Evolutionary conservation across 2,329 filamentous ascomycete genomes (phyloP), one percentile per base, ranked within the genome.

Genomic region (Cryoendolithus antarcticus): DNA sequence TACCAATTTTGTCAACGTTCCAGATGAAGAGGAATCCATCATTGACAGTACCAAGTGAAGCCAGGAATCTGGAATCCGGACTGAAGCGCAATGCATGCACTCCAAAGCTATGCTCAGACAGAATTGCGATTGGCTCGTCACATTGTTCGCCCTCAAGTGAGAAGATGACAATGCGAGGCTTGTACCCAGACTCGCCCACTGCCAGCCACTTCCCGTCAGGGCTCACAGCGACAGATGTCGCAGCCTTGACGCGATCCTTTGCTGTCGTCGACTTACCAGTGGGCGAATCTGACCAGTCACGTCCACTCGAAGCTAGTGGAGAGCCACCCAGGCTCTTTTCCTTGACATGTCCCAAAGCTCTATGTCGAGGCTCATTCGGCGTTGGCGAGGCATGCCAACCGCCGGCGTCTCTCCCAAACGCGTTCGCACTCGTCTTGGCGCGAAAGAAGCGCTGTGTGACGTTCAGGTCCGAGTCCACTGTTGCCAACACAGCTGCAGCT

Each of bases 1-100:
- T 73, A 11, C 88, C 89, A 7, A 77, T 91, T 35, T 78, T 81
- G n/a, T 80, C 65, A 48, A 95, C 75, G 49, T 71, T 77, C 88
- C 89, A 96, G 21, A 96, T 72, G 57, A 89, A 93, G 12, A 98
- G 69, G 56, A 93, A 96, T 1, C 89, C 89, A 61, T 98, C 91
- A 57, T 95, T 95, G 40, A 82, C 74, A 11, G 82, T 76, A 21
- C 91, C 91, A 9, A 98, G 70, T 12, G 86, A 93, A 2, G 91
- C 91, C 28, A 98, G 71, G 59, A 82, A 93, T 47, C 74, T 80
- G 9, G 83, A 85, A 58, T 95, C 85, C 1, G 80, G 72, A 44
- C 88, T 95, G 72, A 93, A 98, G 2, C 86, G 82, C 28, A 98
- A 76, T 29, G 83, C 82, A 42, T 79, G 81, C 27, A 98, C 86